Conservation (phyloP, 139 green algal species). For the Astrephomene gubernaculifera region DNA sequence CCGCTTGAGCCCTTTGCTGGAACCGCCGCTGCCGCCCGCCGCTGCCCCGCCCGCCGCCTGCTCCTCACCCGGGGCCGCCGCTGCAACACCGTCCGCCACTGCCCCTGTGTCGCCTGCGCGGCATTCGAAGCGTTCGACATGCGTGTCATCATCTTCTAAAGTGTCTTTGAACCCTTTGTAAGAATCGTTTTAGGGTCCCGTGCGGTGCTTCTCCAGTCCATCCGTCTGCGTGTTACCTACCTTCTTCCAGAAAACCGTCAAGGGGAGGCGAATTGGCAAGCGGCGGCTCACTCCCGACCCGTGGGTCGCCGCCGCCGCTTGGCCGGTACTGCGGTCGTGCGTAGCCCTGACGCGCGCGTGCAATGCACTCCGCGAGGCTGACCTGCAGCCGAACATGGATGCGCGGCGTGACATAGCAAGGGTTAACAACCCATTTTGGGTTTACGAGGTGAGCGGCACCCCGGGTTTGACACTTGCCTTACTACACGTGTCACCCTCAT, state of each 20-base stretch:
- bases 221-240: background rate
- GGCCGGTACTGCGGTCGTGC: background rate
- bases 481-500: background rate
- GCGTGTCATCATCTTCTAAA: no score
- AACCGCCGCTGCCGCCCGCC: background rate
- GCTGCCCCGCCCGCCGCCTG: background rate
- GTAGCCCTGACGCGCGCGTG: background rate
- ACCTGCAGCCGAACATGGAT: background rate
- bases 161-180: no score
- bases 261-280: conserved; percentile 1
- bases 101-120: background rate
- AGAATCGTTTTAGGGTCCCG: no score
- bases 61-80: background rate
- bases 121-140: no score
- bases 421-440: no score
- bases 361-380: conserved; percentile 3
- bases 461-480: background rate
- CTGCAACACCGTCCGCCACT: background rate
- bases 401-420: no score
- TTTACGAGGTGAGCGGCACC: background rate
- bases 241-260: background rate
- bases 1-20: conserved; percentile 23
- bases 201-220: background rate
- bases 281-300: conserved; percentile 7
- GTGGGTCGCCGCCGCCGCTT: background rate